phyloP scores from a whole-genome alignment of 257 asterid species.

The Plantago major region DNA sequence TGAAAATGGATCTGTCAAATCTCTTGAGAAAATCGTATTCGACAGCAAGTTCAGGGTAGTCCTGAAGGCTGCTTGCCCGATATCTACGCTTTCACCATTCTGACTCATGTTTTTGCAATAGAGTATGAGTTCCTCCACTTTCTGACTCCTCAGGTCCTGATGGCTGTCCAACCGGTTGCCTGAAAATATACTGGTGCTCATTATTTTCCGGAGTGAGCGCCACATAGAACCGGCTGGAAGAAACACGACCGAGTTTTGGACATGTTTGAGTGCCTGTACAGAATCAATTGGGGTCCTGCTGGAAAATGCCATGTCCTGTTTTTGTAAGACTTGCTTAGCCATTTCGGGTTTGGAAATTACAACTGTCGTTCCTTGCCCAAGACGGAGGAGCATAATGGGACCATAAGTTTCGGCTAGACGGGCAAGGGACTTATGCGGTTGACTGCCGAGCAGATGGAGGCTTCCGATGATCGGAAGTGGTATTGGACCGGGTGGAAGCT shows the following conservation, averaged over 20 bases:
- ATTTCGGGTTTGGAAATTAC: constrained; percentile 30
- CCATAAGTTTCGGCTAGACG: constrained; percentile 31
- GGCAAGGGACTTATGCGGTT: constrained; percentile 31
- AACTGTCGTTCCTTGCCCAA: constrained; percentile 23
- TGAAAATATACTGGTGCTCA: constrained; percentile 24
- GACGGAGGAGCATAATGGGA: constrained; percentile 27
- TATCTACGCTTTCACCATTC: constrained; percentile 25
- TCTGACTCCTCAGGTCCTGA: constrained; percentile 23
- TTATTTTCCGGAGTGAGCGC: background rate
- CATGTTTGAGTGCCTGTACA: constrained; percentile 28
- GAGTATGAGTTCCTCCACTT: constrained; percentile 27
- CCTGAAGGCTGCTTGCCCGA: constrained; percentile 16
- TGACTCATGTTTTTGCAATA: constrained; percentile 18
- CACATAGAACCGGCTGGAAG: background rate
- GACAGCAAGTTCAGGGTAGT: constrained; percentile 24
- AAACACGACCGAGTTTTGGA: constrained; percentile 20
- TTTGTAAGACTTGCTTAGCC: constrained; percentile 35
- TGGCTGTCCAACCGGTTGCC: constrained; percentile 29
- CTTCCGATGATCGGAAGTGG: constrained; percentile 39
- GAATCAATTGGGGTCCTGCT: constrained; percentile 25
- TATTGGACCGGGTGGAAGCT: constrained; percentile 14
- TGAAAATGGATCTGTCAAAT: constrained; percentile 17
- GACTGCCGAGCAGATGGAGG: constrained; percentile 37
- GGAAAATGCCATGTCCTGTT: constrained; percentile 32
- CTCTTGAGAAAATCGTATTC: constrained; percentile 20